Evolutionary conservation across 2,329 filamentous ascomycete species (phyloP).

Genomic region (Colletotrichum echinochloae): DNA sequence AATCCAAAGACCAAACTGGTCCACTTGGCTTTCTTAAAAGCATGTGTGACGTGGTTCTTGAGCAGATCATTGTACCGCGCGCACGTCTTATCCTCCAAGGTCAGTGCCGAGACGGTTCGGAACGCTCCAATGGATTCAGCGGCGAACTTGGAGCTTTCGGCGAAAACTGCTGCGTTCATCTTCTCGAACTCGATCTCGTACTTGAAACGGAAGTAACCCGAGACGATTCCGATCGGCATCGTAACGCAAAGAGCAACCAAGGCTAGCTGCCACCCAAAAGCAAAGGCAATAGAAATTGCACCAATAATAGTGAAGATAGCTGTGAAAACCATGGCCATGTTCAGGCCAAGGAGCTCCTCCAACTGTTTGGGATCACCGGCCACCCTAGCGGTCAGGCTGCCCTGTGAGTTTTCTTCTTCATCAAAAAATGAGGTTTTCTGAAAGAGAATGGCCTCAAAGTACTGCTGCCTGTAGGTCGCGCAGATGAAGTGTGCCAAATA

Average conservation of each 20-base stretch:
- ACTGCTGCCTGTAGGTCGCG: slow-evolving; percentile 68
- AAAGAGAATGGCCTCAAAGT: slow-evolving; percentile 69
- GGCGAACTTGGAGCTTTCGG: slow-evolving; percentile 79
- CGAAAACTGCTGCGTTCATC: slow-evolving; percentile 76
- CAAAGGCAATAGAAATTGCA: slow-evolving; percentile 74
- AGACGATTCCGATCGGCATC: slow-evolving; percentile 61
- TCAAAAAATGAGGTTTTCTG: slow-evolving; percentile 73
- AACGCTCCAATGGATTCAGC: slow-evolving; percentile 81
- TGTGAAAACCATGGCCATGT: slow-evolving; percentile 72
- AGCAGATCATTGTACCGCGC: slow-evolving; percentile 71
- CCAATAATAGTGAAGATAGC: slow-evolving; percentile 75
- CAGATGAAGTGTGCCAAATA: slow-evolving; percentile 62
- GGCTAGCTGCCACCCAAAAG: slow-evolving; percentile 82
- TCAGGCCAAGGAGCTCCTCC: slow-evolving; percentile 72
- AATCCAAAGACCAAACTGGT: slow-evolving; percentile 75
- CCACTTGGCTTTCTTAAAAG: slow-evolving; percentile 71
- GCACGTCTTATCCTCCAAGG: slow-evolving; percentile 75
- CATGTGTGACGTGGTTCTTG: slow-evolving; percentile 66
- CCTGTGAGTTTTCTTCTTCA: slow-evolving; percentile 68
- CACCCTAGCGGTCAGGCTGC: slow-evolving; percentile 68
- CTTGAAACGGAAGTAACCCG: slow-evolving; percentile 64
- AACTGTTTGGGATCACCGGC: slow-evolving; percentile 69
- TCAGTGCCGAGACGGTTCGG: slow-evolving; percentile 77
- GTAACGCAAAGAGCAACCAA: slow-evolving; percentile 74
- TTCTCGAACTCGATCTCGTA: slow-evolving; percentile 76